Conservation (phyloP, 176 grass and related monocot species). For the Rhynchospora pubera region DNA sequence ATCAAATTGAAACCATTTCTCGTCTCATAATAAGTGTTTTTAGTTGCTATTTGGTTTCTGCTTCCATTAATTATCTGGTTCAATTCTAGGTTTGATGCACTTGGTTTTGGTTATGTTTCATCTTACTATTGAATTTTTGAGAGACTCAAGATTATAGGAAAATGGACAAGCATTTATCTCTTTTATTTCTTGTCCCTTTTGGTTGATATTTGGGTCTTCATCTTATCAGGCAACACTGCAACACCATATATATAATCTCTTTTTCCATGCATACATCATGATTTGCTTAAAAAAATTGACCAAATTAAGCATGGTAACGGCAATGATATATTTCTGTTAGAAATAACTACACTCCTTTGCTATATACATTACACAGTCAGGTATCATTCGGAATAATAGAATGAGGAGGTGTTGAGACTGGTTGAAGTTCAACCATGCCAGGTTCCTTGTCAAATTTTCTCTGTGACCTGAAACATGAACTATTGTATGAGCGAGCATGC, state of each 20-base stretch:
- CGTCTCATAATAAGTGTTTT: constrained; percentile 9
- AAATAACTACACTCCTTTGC: background rate
- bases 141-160: background rate
- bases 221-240: too few relatives aligned
- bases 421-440: constrained; percentile 9
- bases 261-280: background rate
- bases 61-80: background rate
- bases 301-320: background rate
- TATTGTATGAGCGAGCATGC: background rate
- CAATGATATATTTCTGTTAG: background rate
- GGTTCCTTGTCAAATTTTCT: background rate
- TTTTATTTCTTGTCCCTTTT: background rate
- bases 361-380: background rate
- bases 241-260: too few relatives aligned
- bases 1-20: background rate
- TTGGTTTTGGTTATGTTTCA: background rate
- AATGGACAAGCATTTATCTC: background rate
- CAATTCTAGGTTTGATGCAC: background rate
- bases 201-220: too few relatives aligned
- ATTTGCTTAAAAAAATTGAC: background rate
- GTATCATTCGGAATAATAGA: background rate
- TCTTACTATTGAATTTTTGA: background rate
- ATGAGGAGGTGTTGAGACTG: background rate
- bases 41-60: background rate
- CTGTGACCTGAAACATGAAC: background rate